Evolutionary conservation across 2,329 filamentous ascomycete genomes (phyloP).

Genomic region (Macrophomina pseudophaseolina): DNA sequence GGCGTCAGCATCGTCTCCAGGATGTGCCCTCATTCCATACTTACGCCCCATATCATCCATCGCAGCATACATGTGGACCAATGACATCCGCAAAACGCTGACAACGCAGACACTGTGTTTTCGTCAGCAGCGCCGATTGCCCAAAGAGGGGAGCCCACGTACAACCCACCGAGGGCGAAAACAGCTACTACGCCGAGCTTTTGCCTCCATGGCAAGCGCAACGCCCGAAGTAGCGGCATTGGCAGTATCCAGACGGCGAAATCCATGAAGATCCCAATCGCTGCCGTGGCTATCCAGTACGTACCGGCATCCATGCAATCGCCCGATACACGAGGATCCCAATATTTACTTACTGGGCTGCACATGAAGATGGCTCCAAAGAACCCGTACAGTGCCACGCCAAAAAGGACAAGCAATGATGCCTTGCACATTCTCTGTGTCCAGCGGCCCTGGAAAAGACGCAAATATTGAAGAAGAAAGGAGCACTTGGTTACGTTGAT

Average conservation of each 20-base stretch:
- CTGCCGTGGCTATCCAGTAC: conserved; percentile 39
- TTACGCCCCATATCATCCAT: conserved; percentile 28
- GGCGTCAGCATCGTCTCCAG: not conserved
- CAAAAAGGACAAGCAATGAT: conserved; percentile 33
- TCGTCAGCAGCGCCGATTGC: not conserved
- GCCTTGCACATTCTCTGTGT: conserved; percentile 37
- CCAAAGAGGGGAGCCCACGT: conserved; percentile 27
- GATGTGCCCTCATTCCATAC: not conserved
- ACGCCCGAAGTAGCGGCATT: conserved; percentile 36
- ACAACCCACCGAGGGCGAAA: conserved; percentile 47
- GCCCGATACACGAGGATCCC: conserved; percentile 38
- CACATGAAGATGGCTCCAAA: conserved; percentile 43
- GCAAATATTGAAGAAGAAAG: conserved; percentile 40
- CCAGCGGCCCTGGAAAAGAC: conserved; percentile 38
- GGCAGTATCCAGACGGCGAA: conserved; percentile 41
- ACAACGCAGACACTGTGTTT: conserved; percentile 38
- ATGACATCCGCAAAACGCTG: conserved; percentile 41
- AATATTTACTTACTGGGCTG: conserved; percentile 39
- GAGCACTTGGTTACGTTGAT: conserved; percentile 41
- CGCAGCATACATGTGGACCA: conserved; percentile 38
- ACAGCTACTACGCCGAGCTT: conserved; percentile 44
- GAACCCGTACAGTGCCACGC: conserved; percentile 38
- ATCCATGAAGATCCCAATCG: conserved; percentile 41
- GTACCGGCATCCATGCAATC: conserved; percentile 38
- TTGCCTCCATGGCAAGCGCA: conserved; percentile 41